Base-by-base conservation (phyloP, 495 filamentous ascomycete species). In the Pyronema domesticum region DNA sequence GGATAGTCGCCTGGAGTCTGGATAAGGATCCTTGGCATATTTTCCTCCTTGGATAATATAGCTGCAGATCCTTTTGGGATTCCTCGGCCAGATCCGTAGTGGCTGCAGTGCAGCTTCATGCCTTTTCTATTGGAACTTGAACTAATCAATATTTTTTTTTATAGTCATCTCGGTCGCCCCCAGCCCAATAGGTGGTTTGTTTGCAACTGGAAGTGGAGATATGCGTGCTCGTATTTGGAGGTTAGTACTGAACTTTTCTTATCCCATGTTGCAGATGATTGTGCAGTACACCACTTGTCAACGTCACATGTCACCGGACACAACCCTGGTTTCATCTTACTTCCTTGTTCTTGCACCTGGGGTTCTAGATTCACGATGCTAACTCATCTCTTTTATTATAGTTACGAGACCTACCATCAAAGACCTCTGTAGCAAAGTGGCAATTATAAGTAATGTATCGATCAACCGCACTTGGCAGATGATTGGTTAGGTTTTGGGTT, bases 211-310 rank as follows among this genome's bases (percentile, higher is more conserved):
- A 46, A 87, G 83, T 60, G 87, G 86, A 60, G 86, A 94, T 67
- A 89, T 88, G 83, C 76, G 84, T 58, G 86, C 86, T 30, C 79
- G 87, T 68, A 93, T 94, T 69, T 94, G 86, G 86, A 66, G 63
- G 63, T 66, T 53, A 65, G 62, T 65, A 23, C 37, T 53, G 14
- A 40, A 17, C 34, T 53, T 40, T 47, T 51, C 34, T 37, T n/a
- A n/a, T 10, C 13, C 39, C 48, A 34, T 37, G 17, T 37, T 35
- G 13, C 7, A n/a, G 10, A 51, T 51, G 19, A 5, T 33, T 37
- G 10, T 19, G 10, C 39, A 42, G 11, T 7, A 13, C 39, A 13
- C 39, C 11, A 1, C 11, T 1, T 7, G 37, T 42, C 39, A 7
- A 42, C 39, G 10, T 47, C 45, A 47, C 45, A 51, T 51, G 48